A percentile compares a stretch with the other conserved stretches of the same genome.
Evolutionary conservation across 2,329 filamentous ascomycete genomes (phyloP).

Genomic region (Verticillium tricorpus): DNA sequence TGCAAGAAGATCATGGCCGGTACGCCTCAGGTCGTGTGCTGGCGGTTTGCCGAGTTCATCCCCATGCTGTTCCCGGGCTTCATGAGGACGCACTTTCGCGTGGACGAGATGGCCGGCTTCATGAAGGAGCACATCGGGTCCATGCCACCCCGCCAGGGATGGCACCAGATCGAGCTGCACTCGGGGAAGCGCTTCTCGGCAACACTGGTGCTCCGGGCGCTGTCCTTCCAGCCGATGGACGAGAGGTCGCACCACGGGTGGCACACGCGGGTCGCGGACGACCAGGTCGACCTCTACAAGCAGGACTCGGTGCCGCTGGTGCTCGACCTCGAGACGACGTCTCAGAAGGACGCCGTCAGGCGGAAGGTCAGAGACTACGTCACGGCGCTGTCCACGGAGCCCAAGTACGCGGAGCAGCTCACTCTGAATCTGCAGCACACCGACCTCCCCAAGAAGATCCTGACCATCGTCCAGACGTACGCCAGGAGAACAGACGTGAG

Average conservation of each 20-base stretch:
- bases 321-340: constrained; percentile 36
- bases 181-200: constrained; percentile 40
- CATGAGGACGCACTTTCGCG: constrained; percentile 45
- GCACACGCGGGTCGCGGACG: constrained; percentile 35
- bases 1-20: constrained; percentile 47
- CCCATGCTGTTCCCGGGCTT: constrained; percentile 47
- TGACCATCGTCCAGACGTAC: constrained; percentile 44
- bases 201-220: constrained; percentile 33
- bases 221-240: constrained; percentile 42
- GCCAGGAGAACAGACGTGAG: constrained; percentile 39
- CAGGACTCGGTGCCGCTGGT: constrained; percentile 45
- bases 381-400: constrained; percentile 42
- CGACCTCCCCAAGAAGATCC: constrained; percentile 38
- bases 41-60: constrained; percentile 54
- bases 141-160: constrained; percentile 33
- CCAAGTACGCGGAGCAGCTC: constrained; percentile 43
- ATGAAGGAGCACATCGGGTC: constrained; percentile 42
- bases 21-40: constrained; percentile 52
- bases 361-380: constrained; percentile 44
- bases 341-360: constrained; percentile 40
- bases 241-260: constrained; percentile 43
- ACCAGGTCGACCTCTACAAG: constrained; percentile 34
- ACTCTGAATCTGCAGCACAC: constrained; percentile 43
- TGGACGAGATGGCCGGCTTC: constrained; percentile 44
- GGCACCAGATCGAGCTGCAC: constrained; percentile 42